These are phyloP conservation scores for Entomortierella parvispora DNA, from an alignment of 192 early-diverging fungal species.

Conservation along the genomic window DNA sequence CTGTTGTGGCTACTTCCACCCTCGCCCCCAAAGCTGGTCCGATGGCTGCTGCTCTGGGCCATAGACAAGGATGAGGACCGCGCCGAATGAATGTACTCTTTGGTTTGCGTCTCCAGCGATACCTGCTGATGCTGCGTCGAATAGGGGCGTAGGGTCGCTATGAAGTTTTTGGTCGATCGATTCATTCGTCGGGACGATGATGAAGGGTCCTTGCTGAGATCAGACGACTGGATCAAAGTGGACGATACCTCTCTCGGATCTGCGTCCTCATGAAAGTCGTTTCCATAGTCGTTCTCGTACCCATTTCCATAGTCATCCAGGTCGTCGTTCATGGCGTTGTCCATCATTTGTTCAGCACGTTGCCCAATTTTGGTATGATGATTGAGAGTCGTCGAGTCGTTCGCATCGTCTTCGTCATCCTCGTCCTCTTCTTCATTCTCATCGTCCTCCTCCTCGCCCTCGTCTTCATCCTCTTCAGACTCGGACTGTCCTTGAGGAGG, in stretches of 20 bases:
- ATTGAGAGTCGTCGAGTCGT: slow-evolving; percentile 1
- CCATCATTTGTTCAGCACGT: no score
- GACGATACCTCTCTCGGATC: background rate
- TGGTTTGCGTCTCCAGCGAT: no score
- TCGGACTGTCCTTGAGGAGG: background rate
- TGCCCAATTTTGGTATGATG: background rate
- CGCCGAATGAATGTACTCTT: no score
- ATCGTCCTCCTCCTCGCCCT: slow-evolving; percentile 1
- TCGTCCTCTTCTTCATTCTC: slow-evolving; percentile 5
- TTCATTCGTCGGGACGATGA: background rate
- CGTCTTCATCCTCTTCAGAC: background rate
- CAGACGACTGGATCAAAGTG: no score
- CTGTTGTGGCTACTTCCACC: background rate
- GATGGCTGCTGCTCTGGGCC: background rate
- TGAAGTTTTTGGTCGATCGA: background rate
- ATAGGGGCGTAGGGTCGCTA: no score
- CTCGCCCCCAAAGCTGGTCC: background rate
- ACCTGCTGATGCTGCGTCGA: no score
- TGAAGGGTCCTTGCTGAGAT: background rate
- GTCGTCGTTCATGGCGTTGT: slow-evolving; percentile 6
- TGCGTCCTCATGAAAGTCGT: background rate
- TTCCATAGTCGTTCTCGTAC: slow-evolving; percentile 3
- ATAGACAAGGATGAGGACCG: no score
- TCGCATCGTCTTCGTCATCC: slow-evolving; percentile 9
- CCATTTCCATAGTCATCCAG: slow-evolving; percentile 16